Conservation (phyloP, 495 filamentous ascomycete species). For the Hypoxylon trugodes region DNA sequence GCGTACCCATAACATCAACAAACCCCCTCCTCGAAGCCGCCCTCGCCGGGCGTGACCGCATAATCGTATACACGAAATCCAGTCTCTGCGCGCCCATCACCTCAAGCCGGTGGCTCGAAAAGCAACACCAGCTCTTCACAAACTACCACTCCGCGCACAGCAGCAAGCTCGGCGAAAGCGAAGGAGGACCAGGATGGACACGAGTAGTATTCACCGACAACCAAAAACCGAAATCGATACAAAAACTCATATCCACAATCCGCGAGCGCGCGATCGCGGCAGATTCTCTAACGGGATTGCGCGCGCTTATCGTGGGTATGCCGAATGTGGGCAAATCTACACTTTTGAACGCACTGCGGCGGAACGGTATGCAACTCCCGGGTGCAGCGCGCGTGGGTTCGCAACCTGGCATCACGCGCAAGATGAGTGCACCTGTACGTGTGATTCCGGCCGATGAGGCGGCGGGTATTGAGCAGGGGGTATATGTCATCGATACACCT, state of each 20-base stretch:
- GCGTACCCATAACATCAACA: slow-evolving; percentile 83
- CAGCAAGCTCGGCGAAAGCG: slow-evolving; percentile 44
- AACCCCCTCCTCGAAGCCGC: slow-evolving; percentile 91
- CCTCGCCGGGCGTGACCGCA: slow-evolving; percentile 69
- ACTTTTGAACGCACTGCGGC: slow-evolving; percentile 85
- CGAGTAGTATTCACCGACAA: slow-evolving; percentile 44
- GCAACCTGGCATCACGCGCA: slow-evolving; percentile 89
- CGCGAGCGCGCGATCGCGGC: slow-evolving; percentile 43
- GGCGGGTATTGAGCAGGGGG: slow-evolving; percentile 46
- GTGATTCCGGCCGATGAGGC: slow-evolving; percentile 56
- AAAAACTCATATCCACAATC: slow-evolving; percentile 45
- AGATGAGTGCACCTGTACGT: slow-evolving; percentile 82
- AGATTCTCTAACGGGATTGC: slow-evolving; percentile 63
- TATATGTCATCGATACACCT: slow-evolving; percentile 63
- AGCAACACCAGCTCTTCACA: slow-evolving; percentile 31
- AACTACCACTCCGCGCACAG: slow-evolving; percentile 25
- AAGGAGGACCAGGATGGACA: slow-evolving; percentile 27
- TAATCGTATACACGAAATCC: slow-evolving; percentile 91
- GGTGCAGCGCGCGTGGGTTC: slow-evolving; percentile 86
- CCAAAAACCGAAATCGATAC: slow-evolving; percentile 51
- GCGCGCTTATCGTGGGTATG: slow-evolving; percentile 93
- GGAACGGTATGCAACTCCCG: slow-evolving; percentile 60
- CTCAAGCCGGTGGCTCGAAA: slow-evolving; percentile 13
- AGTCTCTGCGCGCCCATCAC: slow-evolving; percentile 67
- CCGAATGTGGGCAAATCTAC: slow-evolving; percentile 95